These are phyloP conservation scores for Berberis vulgaris DNA, from an alignment of 164 flowering plant species.

Conservation along the genomic window DNA sequence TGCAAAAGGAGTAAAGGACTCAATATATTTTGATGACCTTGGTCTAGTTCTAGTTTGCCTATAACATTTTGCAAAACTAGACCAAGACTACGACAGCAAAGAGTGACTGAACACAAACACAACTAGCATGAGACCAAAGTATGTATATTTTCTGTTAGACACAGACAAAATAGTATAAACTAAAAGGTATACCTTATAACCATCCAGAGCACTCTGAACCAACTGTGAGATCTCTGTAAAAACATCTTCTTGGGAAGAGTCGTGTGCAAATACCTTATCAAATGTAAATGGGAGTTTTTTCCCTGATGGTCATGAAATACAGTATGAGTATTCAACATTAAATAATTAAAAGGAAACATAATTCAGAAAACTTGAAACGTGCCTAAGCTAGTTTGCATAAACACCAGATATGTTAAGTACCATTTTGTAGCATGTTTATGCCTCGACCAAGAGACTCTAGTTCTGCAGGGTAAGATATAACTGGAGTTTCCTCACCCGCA, in stretches of 20 bases:
- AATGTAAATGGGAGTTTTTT: constrained; percentile 80
- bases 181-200: constrained; percentile 64
- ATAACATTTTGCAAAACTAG: neutral
- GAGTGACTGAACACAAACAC: neutral
- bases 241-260: constrained; percentile 77
- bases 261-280: constrained; percentile 80
- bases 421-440: constrained; percentile 71
- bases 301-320: constrained; percentile 34
- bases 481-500: constrained; percentile 35
- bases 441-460: constrained; percentile 67
- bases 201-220: constrained; percentile 98
- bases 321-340: neutral
- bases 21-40: neutral
- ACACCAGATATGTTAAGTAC: constrained; percentile 13
- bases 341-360: neutral
- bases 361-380: neutral
- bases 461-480: constrained; percentile 62
- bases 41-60: neutral
- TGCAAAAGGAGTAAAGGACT: neutral
- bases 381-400: neutral
- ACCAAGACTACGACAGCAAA: neutral
- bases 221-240: constrained; percentile 96
- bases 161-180: neutral
- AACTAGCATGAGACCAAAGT: neutral
- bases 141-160: too few relatives aligned